These are phyloP conservation scores for Suillus cothurnatus DNA, from an alignment of 768 basidiomycete species.

Conservation along the genomic window DNA sequence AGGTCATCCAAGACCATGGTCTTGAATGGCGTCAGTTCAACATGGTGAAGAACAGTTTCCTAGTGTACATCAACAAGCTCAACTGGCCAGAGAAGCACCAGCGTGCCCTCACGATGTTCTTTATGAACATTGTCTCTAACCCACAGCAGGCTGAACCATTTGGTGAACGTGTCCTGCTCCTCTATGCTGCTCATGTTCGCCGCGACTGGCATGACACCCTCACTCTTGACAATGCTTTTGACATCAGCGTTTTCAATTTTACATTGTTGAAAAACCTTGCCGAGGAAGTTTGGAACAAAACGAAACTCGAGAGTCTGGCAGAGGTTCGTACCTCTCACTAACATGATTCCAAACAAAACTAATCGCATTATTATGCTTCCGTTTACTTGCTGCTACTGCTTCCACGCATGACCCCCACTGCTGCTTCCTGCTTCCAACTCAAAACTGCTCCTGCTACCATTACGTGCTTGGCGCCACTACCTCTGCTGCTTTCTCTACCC, in stretches of 20 bases:
- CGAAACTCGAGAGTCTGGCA: accelerated
- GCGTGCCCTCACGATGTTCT: background rate
- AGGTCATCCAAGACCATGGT: conserved; percentile 14
- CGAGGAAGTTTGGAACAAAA: background rate
- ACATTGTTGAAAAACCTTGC: conserved; percentile 7
- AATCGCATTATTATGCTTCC: too few species aligned
- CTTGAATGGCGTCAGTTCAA: conserved; percentile 23
- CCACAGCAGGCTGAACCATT: background rate
- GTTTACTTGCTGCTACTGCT: too few species aligned
- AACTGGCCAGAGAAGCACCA: background rate
- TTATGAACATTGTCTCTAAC: background rate
- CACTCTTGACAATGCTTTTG: background rate
- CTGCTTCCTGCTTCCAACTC: too few species aligned
- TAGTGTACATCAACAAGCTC: background rate
- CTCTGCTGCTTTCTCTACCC: too few species aligned
- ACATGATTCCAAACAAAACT: too few species aligned
- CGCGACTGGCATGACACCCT: conserved; percentile 7
- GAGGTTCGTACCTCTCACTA: background rate
- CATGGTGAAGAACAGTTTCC: conserved; percentile 15
- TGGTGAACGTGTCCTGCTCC: background rate
- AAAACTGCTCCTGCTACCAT: too few species aligned
- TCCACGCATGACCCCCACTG: too few species aligned
- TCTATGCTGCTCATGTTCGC: background rate
- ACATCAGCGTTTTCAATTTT: background rate
- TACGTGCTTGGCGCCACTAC: too few species aligned